A percentile compares a stretch with the other conserved stretches of the same genome.
Conservation (phyloP, 495 filamentous ascomycete species). For the Daldinia caldariorum region DNA sequence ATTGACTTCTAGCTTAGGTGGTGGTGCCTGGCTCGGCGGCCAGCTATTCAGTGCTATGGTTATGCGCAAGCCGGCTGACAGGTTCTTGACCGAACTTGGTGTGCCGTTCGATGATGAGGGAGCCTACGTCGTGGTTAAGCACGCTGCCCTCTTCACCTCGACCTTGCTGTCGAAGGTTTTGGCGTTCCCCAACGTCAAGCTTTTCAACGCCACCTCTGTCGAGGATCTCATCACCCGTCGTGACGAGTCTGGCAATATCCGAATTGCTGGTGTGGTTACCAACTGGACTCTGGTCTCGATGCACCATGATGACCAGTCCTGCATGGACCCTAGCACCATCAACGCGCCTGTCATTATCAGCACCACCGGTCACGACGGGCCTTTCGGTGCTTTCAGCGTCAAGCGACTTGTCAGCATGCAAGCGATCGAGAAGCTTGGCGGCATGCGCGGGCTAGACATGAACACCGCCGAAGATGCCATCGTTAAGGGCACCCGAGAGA, state of each 20-base stretch:
- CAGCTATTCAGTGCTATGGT: slow-evolving; percentile 95
- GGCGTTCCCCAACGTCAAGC: slow-evolving; percentile 86
- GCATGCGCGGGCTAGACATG: slow-evolving; percentile 94
- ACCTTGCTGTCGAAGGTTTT: slow-evolving; percentile 85
- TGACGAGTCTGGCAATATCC: slow-evolving; percentile 60
- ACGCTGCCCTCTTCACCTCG: slow-evolving; percentile 89
- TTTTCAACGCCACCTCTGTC: slow-evolving; percentile 92
- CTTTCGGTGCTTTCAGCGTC: slow-evolving; percentile 88
- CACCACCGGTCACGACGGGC: slow-evolving; percentile 90
- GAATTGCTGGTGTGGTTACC: slow-evolving; percentile 87
- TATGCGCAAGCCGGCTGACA: slow-evolving; percentile 89
- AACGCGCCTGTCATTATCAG: slow-evolving; percentile 86
- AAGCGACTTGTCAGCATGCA: slow-evolving; percentile 87
- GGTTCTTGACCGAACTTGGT: slow-evolving; percentile 80
- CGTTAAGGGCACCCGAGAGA: slow-evolving; percentile 86
- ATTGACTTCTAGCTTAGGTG: slow-evolving; percentile 58
- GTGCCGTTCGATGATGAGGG: slow-evolving; percentile 90
- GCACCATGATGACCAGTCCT: slow-evolving; percentile 91
- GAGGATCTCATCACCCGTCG: slow-evolving; percentile 88
- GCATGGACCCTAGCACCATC: slow-evolving; percentile 97
- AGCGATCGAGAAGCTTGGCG: slow-evolving; percentile 80
- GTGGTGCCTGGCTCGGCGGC: slow-evolving; percentile 91
- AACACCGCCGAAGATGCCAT: slow-evolving; percentile 88
- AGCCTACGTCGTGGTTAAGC: slow-evolving; percentile 89
- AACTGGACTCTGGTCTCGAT: slow-evolving; percentile 94